Evolutionary conservation across 1,284 basidiomycete genomes (phyloP).

Genomic region (Ceratobasidium sp.): DNA sequence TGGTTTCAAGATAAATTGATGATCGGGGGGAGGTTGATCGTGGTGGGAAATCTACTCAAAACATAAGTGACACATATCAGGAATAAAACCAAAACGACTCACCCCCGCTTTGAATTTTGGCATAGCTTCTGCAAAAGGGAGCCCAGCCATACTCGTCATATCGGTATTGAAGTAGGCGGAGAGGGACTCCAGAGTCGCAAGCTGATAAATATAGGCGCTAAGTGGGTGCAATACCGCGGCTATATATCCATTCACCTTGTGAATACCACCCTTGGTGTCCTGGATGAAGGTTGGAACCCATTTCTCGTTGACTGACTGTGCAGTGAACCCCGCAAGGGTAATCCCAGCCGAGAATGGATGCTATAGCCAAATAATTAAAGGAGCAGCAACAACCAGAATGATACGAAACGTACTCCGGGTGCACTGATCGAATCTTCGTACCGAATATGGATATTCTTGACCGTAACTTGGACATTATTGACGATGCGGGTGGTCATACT

Average conservation of each 20-base stretch:
- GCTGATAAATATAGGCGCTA: slow-evolving; percentile 60
- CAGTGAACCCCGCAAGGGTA: slow-evolving; percentile 93
- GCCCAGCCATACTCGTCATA: slow-evolving; percentile 82
- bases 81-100: slow-evolving; percentile 48
- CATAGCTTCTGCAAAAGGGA: slow-evolving; percentile 77
- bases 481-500: slow-evolving; percentile 93
- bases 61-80: not conserved
- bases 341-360: slow-evolving; percentile 96
- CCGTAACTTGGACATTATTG: slow-evolving; percentile 96
- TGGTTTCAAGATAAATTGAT: slow-evolving; percentile 97
- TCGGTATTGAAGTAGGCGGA: slow-evolving; percentile 98
- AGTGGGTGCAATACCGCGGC: not conserved
- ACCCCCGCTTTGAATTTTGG: slow-evolving; percentile 85
- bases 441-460: slow-evolving; percentile 95
- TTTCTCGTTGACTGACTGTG: slow-evolving; percentile 90
- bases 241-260: slow-evolving; percentile 73
- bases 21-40: slow-evolving; percentile 66
- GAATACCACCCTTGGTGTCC: slow-evolving; percentile 86
- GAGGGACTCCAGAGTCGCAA: slow-evolving; percentile 89
- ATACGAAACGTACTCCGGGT: slow-evolving; percentile 75
- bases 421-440: slow-evolving; percentile 97
- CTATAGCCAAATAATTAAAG: slow-evolving; percentile 57
- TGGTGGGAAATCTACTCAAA: slow-evolving; percentile 74
- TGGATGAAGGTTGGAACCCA: slow-evolving; percentile 98
- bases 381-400: not conserved